These are phyloP conservation scores for Anthracocystis panici-leucophaei DNA, from an alignment of 1,284 basidiomycete genomes.

Conservation along the genomic window DNA sequence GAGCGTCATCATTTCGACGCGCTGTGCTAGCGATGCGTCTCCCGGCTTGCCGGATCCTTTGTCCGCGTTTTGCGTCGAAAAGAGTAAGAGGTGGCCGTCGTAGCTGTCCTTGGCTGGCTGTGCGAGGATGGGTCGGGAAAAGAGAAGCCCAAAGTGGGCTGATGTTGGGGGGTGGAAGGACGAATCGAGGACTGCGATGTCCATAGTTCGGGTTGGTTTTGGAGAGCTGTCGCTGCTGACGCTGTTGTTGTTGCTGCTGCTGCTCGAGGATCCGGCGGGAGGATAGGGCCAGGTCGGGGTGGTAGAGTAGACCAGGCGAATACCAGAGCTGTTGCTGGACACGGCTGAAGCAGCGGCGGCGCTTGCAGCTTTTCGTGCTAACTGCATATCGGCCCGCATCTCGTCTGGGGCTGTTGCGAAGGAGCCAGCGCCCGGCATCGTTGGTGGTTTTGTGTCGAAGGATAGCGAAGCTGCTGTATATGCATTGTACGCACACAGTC, in stretches of 20 bases:
- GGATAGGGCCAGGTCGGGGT: slow-evolving; percentile 29
- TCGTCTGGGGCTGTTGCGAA: slow-evolving; percentile 2
- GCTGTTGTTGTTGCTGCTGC: neutral
- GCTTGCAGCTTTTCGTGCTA: slow-evolving; percentile 26
- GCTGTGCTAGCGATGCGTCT: slow-evolving; percentile 73
- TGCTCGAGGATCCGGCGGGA: slow-evolving; percentile 3
- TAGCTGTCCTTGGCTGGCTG: slow-evolving; percentile 70
- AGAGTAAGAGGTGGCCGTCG: slow-evolving; percentile 82
- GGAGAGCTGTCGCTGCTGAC: too few species aligned
- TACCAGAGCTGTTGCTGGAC: slow-evolving; percentile 19
- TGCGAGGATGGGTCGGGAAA: slow-evolving; percentile 70
- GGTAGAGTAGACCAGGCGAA: slow-evolving; percentile 50
- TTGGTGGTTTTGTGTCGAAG: neutral
- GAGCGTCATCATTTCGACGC: slow-evolving; percentile 69
- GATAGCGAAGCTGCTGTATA: too few species aligned
- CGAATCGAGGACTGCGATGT: slow-evolving; percentile 80
- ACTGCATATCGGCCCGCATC: slow-evolving; percentile 12
- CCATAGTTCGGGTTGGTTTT: neutral
- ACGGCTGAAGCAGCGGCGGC: slow-evolving; percentile 24
- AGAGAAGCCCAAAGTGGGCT: slow-evolving; percentile 85
- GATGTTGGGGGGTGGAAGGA: slow-evolving; percentile 94
- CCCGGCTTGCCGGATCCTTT: slow-evolving; percentile 77
- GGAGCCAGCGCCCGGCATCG: slow-evolving; percentile 1
- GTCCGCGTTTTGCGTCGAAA: slow-evolving; percentile 90
- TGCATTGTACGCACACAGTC: neutral